Evolutionary conservation across 129 eudicot species (phyloP), one percentile per base, ranked within the genome.

Genomic region (Artemisia argyi): DNA sequence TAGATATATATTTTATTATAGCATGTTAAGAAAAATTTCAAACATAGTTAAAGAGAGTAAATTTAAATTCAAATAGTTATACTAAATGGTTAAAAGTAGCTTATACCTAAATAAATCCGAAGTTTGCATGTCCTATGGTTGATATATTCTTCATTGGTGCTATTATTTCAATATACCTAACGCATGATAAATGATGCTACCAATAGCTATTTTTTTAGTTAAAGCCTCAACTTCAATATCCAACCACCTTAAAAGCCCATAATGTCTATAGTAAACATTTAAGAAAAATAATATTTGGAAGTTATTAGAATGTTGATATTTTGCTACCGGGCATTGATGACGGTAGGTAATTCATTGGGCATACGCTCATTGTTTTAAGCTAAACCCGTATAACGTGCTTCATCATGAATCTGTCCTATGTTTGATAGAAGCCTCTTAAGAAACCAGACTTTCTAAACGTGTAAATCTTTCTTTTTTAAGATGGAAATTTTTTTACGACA

Each of bases 121-220:
- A 77, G 46, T 70, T 62, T 53, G 57, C 55, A 76, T 50, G 69
- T 68, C 66, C 58, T 76, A 75, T 56, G 63, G 69, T 57, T 58
- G 63, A 68, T 60, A 76, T 49, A 69, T 0, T 68, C 76, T 77
- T 77, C 64, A 70, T 77, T 77, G 71, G 81, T 58, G 81, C 65
- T 44, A 69, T 77, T 62, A 72, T 53, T 59, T 70, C 76, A 71
- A 77, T 77, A 77, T 77, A 77, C 81, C 81, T 77, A 77, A 70
- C 81, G 71, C 59, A 71, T 70, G 58, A 61, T 77, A 71, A 70
- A 77, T 77, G 72, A 53, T 69, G 69, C 56, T 55, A 76, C 70
- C 69, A 68, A 68, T 76, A 76, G 6, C 59, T 68, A 59, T 57
- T 66, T 68, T 66, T 66, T 66, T 35, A 75, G 64, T 30, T 47